Conservation (phyloP, 2,329 filamentous ascomycete genomes). For the Lasiodiplodia sp. region DNA sequence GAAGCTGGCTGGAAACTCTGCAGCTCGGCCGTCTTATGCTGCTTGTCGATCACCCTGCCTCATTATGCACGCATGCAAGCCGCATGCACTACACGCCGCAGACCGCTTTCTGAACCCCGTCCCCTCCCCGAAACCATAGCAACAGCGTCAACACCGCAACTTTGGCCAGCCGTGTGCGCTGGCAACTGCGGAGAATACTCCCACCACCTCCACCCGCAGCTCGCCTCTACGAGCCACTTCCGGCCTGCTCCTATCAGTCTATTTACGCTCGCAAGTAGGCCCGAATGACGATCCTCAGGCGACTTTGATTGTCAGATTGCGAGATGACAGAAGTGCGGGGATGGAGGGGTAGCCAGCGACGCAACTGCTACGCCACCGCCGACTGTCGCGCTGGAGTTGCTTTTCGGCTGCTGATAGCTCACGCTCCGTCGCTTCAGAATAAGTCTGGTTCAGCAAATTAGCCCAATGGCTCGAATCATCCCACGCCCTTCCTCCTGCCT, state of each 20-base stretch:
- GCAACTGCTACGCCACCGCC: slow-evolving; percentile 7
- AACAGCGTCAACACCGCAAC: slow-evolving; percentile 28
- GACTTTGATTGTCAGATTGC: slow-evolving; percentile 4
- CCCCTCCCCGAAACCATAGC: not conserved
- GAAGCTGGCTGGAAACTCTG: slow-evolving; percentile 16
- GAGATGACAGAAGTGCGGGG: slow-evolving; percentile 11
- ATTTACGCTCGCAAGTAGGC: slow-evolving; percentile 6
- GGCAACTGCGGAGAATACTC: slow-evolving; percentile 22
- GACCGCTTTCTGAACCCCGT: slow-evolving; percentile 12
- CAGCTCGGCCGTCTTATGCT: slow-evolving; percentile 7
- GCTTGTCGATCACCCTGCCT: slow-evolving; percentile 15
- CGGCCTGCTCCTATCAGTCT: slow-evolving; percentile 14
- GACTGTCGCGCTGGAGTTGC: not conserved
- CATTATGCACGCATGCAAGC: slow-evolving; percentile 21
- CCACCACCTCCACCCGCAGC: slow-evolving; percentile 10
- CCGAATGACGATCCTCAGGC: slow-evolving; percentile 5
- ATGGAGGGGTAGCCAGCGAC: slow-evolving; percentile 3
- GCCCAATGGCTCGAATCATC: not conserved
- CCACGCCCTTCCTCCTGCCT: not conserved
- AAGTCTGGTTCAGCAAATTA: not conserved
- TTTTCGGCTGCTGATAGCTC: not conserved
- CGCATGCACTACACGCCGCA: not conserved
- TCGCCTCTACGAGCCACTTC: not conserved
- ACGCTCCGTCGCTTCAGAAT: not conserved
- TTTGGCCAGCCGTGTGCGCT: slow-evolving; percentile 17